Base-by-base conservation (phyloP, 2,329 filamentous ascomycete species). In the Cytospora mali region DNA sequence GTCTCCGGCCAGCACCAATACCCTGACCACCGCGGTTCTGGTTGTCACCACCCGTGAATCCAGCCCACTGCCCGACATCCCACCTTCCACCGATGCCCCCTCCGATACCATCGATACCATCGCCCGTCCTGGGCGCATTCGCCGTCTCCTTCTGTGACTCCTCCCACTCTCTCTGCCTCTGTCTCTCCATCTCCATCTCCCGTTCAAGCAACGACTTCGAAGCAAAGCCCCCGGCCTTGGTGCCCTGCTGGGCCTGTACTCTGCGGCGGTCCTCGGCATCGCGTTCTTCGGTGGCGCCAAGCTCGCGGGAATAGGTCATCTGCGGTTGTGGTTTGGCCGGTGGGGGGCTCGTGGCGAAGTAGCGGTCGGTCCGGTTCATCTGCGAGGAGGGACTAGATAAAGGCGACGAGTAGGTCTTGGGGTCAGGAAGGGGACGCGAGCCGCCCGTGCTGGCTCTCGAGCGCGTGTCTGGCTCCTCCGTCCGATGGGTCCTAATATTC, bases 91-190 rank as follows among this genome's bases (percentile, higher is more conserved):
- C 84, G 28, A 88, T 78, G 0, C 89, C 89, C n/a, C 85, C 85
- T 0, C 86, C 87, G 49, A 86, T 84, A 0, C 88, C 88, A 27
- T 89, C 86, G 16, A 84, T 81, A 18, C 80, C 81, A 11, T 80
- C 81, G 1, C 76, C 75, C 21, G 82, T 78, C 35, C 79, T 80
- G 6, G 80, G 79, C 0, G 84, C 81, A 61, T 81, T 81, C 25
- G 85, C 83, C 21, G 86, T 84, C 67, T 84, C 85, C 70, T 86
- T 80, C 75, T 94, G 91, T 1, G 86, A 80, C 66, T 90, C 86
- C 73, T 95, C 91, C 91, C 91, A 93, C 73, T 93, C 90, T 61
- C 81, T 83, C 76, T 93, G 90, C 16, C 90, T 81, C 76, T 92
- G 85, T 10, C 90, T 81, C 75, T 93, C 90, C 72, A 89, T 80